These are phyloP conservation scores for Colletotrichum salicis DNA, from an alignment of 2,329 filamentous ascomycete species.

Conservation along the genomic window DNA sequence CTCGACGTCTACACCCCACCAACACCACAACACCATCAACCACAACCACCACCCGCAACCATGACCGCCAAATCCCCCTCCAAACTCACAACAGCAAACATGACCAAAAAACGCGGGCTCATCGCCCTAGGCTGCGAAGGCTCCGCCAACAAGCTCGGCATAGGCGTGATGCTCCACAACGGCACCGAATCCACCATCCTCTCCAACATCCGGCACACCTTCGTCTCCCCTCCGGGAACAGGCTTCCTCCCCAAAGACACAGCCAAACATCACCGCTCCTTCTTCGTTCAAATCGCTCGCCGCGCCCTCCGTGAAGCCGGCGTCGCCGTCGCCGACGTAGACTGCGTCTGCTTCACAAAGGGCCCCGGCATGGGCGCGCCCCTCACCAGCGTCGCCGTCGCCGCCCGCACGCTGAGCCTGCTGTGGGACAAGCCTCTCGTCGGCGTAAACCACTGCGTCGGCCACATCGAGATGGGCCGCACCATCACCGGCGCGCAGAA, in stretches of 20 bases:
- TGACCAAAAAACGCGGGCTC: conserved; percentile 48
- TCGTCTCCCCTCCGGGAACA: conserved; percentile 88
- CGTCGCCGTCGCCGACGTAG: conserved; percentile 72
- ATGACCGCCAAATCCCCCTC: conserved; percentile 19
- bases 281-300: conserved; percentile 85
- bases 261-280: conserved; percentile 87
- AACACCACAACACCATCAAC: background rate
- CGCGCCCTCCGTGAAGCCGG: conserved; percentile 78
- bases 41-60: background rate
- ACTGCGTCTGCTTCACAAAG: conserved; percentile 95
- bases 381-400: conserved; percentile 85
- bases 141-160: conserved; percentile 96
- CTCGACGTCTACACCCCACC: background rate
- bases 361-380: conserved; percentile 98
- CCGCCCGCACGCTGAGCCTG: conserved; percentile 81
- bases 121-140: conserved; percentile 78
- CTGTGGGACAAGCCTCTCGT: conserved; percentile 91
- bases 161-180: conserved; percentile 87
- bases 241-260: conserved; percentile 98
- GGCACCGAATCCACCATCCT: conserved; percentile 75
- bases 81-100: conserved; percentile 37
- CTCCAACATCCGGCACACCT: conserved; percentile 94
- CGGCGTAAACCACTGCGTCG: conserved; percentile 97
- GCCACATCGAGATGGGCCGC: conserved; percentile 98
- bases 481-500: conserved; percentile 90